Percentiles rank a stretch among this genome's conserved stretches.
phyloP scores from a whole-genome alignment of 805 yeast genomes.

The Candida arabinofermentans region DNA sequence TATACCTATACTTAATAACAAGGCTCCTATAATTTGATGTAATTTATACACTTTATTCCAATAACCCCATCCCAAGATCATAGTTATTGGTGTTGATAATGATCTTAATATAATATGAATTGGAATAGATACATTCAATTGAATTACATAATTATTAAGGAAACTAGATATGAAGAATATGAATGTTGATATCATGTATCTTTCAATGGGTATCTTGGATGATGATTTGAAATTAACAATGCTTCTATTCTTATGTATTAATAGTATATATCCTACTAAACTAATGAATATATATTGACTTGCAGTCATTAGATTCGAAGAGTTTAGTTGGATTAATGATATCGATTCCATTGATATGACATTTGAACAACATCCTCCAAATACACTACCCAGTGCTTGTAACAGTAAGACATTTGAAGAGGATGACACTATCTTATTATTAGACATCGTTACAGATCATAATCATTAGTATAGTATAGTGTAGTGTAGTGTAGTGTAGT shows the following conservation, averaged over 20 bases:
- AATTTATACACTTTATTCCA: slow-evolving; percentile 43
- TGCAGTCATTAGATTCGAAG: slow-evolving; percentile 55
- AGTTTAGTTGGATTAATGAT: slow-evolving; percentile 32
- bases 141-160: slow-evolving; percentile 56
- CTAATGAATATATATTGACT: slow-evolving; percentile 53
- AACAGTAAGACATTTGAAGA: neutral
- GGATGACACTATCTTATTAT: too few species aligned
- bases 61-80: slow-evolving; percentile 48
- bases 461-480: too few species aligned
- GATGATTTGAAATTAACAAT: slow-evolving; percentile 20
- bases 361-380: slow-evolving; percentile 74
- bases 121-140: slow-evolving; percentile 57
- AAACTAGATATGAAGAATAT: slow-evolving; percentile 49
- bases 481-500: too few species aligned
- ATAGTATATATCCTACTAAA: slow-evolving; percentile 35
- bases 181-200: slow-evolving; percentile 44
- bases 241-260: slow-evolving; percentile 20
- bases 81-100: slow-evolving; percentile 57
- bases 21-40: slow-evolving; percentile 47
- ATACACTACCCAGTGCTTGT: slow-evolving; percentile 34
- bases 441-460: too few species aligned
- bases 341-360: slow-evolving; percentile 60
- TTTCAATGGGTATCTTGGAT: slow-evolving; percentile 37
- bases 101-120: slow-evolving; percentile 65
- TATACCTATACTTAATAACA: slow-evolving; percentile 53